Percentiles rank a stretch among this genome's conserved stretches.
phyloP scores from a whole-genome alignment of 2,329 filamentous ascomycete genomes.

The Fusarium praegraminearum region DNA sequence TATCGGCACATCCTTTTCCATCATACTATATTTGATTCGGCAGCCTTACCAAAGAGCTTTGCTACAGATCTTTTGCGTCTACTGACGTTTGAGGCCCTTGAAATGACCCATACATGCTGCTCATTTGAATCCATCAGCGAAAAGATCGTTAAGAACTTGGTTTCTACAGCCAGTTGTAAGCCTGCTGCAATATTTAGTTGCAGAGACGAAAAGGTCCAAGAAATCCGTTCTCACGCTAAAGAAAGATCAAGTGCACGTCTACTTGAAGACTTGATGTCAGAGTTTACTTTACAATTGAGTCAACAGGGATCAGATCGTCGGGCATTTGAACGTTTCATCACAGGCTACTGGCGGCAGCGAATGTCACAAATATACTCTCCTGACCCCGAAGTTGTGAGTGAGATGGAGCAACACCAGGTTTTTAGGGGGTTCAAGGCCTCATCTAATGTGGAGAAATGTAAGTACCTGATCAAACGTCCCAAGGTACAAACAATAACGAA shows the following conservation, averaged over 20 bases:
- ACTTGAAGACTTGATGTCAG: neutral
- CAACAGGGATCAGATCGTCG: fast-evolving
- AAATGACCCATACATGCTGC: neutral
- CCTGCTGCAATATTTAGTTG: neutral
- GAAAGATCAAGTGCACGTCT: neutral
- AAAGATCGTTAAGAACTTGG: fast-evolving
- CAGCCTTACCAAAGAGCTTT: neutral
- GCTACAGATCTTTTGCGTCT: neutral
- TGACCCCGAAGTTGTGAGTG: neutral
- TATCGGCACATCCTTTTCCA: neutral
- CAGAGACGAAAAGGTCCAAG: fast-evolving
- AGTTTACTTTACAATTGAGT: neutral
- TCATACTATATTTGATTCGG: fast-evolving
- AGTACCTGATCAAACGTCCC: fast-evolving
- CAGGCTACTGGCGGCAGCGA: neutral
- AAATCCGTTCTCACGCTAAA: fast-evolving
- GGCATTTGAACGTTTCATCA: fast-evolving
- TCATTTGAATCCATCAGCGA: fast-evolving
- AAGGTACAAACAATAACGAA: neutral
- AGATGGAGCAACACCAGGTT: neutral
- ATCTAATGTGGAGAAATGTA: neutral
- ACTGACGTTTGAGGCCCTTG: neutral
- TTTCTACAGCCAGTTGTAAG: fast-evolving
- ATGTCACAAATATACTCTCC: neutral
- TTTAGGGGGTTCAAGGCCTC: neutral